Base-by-base conservation (phyloP, 1,284 basidiomycete genomes). In the Wolfiporia cocos region DNA sequence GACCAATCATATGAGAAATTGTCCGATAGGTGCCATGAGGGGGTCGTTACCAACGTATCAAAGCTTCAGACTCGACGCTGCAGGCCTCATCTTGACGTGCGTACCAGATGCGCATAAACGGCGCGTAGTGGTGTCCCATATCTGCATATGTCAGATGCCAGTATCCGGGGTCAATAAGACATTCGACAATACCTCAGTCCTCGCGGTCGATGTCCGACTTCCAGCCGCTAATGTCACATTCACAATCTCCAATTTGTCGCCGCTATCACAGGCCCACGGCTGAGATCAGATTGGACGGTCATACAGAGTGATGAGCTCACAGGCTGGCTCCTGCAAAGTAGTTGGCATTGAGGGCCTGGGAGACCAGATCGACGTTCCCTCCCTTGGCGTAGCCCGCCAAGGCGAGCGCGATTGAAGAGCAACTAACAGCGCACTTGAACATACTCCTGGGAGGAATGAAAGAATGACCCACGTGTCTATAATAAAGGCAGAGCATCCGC, bases 21-120 rank as follows among this genome's bases (percentile, higher is more conserved):
- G n/a, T n/a, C n/a, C n/a, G n/a, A n/a, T n/a, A n/a, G n/a, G n/a
- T n/a, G n/a, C n/a, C n/a, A n/a, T n/a, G n/a, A n/a, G n/a, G n/a
- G n/a, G n/a, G n/a, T n/a, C n/a, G n/a, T n/a, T n/a, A n/a, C n/a
- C n/a, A n/a, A n/a, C n/a, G n/a, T n/a, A 22, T 24, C 36, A 36
- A 4, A 33, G 37, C 24, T 43, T 38, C 32, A 34, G 21, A n/a
- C 32, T 38, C 7, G 40, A 19, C n/a, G 22, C 28, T 26, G 24
- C 18, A 1, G 56, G 51, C 31, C 41, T 39, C 56, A 58, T 58
- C 50, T 58, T 56, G 34, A 52, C 68, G 52, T 75, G 74, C 4
- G 67, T 51, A 1, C 69, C 71, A 32, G 73, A 68, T 2, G 71
- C 63, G 39, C 69, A 69, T 4, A 75, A 60, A 6, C 54, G 61